phyloP scores from a whole-genome alignment of 495 filamentous ascomycete genomes.

The Aspergillus avenaceus region DNA sequence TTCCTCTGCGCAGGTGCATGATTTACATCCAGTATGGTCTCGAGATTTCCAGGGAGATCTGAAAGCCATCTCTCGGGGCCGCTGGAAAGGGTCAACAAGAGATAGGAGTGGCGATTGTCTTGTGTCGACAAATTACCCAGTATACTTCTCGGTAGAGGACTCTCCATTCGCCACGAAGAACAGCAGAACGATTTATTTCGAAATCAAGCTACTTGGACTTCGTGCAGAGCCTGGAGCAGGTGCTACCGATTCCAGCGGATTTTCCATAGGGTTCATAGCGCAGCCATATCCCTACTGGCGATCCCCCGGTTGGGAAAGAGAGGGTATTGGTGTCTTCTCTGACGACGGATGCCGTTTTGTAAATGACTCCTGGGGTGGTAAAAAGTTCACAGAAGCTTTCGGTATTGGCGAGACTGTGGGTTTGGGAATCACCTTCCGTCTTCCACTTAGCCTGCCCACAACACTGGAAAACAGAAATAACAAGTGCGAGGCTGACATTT shows the following conservation, averaged over 20 bases:
- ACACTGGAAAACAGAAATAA: conserved; percentile 10
- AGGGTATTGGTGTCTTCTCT: conserved; percentile 78
- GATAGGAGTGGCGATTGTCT: conserved; percentile 37
- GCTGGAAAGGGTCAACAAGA: conserved; percentile 42
- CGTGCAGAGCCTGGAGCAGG: conserved; percentile 24
- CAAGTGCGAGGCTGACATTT: conserved; percentile 57
- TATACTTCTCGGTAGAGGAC: conserved; percentile 68
- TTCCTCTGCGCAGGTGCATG: conserved; percentile 34
- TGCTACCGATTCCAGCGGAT: conserved; percentile 48
- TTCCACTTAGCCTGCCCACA: conserved; percentile 18
- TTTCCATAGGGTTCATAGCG: conserved; percentile 75
- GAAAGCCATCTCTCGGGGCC: conserved; percentile 22
- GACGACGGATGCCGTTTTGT: conserved; percentile 87
- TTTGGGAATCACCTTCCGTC: conserved; percentile 65
- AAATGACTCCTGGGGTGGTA: conserved; percentile 82
- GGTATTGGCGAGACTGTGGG: conserved; percentile 53
- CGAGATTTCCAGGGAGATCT: conserved; percentile 46
- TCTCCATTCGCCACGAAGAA: conserved; percentile 57
- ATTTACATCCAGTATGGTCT: conserved; percentile 43
- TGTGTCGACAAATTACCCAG: conserved; percentile 64
- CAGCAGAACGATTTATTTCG: conserved; percentile 70
- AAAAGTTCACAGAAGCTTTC: conserved; percentile 61
- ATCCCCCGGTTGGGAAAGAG: conserved; percentile 88
- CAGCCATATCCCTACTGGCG: conserved; percentile 84
- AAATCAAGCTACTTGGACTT: conserved; percentile 57